Evolutionary conservation across 768 basidiomycete species (phyloP), one percentile per base, ranked within the genome.

Genomic region (Arthromyces matolae): DNA sequence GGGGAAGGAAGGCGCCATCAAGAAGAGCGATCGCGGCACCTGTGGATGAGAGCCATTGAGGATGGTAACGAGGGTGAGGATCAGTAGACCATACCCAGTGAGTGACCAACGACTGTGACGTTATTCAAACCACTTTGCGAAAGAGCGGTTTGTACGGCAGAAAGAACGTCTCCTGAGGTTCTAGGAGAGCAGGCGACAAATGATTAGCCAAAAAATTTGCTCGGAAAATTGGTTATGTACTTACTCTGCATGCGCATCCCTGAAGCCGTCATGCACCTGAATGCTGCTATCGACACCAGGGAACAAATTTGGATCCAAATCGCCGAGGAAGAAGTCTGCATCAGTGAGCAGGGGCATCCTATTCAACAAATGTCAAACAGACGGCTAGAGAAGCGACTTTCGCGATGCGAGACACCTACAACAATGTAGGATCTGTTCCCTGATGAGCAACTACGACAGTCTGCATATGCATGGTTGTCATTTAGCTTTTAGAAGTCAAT

Each of bases 1-100:
- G 60, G n/a, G 76, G 75, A 5, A 81, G 68, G 58, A 70, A 78
- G n/a, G 81, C 65, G 5, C 73, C 65, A 45, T 79, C 77, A 31
- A 81, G 63, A 4, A 80, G 67, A 18, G 68, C 62, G 22, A 72
- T 54, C 4, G 73, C 70, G 38, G 64, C 70, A 32, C 69, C 67
- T 68, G 59, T n/a, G 56, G 31, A 25, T 40, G 22, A 19, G 23
- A 19, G 0, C 19, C 51, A 31, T 24, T 19, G 4, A 20, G n/a
- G n/a, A n/a, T n/a, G n/a, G n/a, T n/a, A n/a, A n/a, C n/a, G n/a
- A n/a, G n/a, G n/a, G n/a, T n/a, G n/a, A n/a, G n/a, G n/a, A n/a
- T n/a, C n/a, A n/a, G n/a, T n/a, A n/a, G n/a, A n/a, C n/a, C 51
- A 19, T 22, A 62, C 51, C 73, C 45, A 61, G 31, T 4, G 75